These are phyloP conservation scores for Podila epigama DNA, from an alignment of 192 early-diverging fungal genomes.

Conservation along the genomic window DNA sequence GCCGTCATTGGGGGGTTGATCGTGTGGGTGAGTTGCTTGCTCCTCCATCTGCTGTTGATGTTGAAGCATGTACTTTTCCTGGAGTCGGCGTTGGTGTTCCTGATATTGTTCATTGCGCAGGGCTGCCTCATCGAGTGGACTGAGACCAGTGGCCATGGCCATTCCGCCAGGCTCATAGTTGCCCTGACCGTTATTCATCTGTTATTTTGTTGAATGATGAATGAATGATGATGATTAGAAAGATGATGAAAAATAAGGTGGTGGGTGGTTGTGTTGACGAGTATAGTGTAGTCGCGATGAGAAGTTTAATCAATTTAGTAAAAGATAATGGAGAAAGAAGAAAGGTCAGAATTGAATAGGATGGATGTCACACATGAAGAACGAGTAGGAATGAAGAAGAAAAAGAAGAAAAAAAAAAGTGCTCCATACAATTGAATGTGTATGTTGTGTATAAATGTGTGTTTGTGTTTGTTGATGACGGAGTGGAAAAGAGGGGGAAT, in stretches of 20 bases:
- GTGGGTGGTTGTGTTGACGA: too few relatives aligned
- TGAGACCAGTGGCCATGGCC: conserved; percentile 32
- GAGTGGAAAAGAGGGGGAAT: background rate
- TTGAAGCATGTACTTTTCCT: conserved; percentile 37
- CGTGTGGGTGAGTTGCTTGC: conserved; percentile 31
- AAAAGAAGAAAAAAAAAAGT: background rate
- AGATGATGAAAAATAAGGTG: too few relatives aligned
- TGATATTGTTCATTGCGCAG: conserved; percentile 29
- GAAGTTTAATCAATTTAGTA: too few relatives aligned
- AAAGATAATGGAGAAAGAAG: too few relatives aligned
- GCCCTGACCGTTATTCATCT: conserved; percentile 49
- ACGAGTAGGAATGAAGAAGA: background rate
- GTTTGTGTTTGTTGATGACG: background rate
- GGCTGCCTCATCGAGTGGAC: conserved; percentile 27
- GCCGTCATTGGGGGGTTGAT: conserved; percentile 26
- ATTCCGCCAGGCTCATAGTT: conserved; percentile 50
- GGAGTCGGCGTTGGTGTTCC: conserved; percentile 34
- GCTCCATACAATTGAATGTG: background rate
- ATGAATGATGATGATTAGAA: too few relatives aligned
- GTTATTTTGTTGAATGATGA: too few relatives aligned
- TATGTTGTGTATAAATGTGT: background rate
- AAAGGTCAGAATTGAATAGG: background rate
- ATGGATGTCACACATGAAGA: background rate
- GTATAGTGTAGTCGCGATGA: too few relatives aligned
- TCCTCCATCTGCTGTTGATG: conserved; percentile 40